Percentiles rank a stretch among this genome's conserved stretches.
Evolutionary conservation across 495 filamentous ascomycete species (phyloP).

Genomic region (Trichoderma asperelloides): DNA sequence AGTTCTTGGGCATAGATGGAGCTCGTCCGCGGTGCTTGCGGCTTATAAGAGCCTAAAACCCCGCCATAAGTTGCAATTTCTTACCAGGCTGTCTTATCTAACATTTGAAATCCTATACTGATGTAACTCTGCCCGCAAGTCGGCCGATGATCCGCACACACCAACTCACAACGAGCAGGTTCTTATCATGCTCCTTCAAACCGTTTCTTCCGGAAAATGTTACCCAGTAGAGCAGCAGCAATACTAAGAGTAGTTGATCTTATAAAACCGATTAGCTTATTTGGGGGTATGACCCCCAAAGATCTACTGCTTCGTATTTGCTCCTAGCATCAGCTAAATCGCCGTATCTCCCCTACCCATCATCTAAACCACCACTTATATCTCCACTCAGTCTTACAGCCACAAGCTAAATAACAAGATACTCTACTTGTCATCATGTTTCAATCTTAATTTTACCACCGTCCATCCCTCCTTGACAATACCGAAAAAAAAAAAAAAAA

Average conservation of each 20-base stretch:
- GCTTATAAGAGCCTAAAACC: too few species aligned
- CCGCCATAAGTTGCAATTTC: background rate
- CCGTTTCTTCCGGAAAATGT: too few species aligned
- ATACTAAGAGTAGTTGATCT: too few species aligned
- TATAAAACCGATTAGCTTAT: too few species aligned
- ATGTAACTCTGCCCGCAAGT: background rate
- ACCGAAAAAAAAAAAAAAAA: background rate
- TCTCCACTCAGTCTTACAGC: background rate
- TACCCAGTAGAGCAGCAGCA: too few species aligned
- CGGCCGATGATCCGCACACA: background rate
- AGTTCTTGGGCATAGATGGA: too few species aligned
- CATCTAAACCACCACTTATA: background rate
- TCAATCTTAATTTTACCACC: background rate
- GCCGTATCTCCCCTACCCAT: background rate
- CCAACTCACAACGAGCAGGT: background rate
- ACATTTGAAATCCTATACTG: too few species aligned
- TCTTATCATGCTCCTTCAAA: too few species aligned
- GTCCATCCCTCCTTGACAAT: background rate
- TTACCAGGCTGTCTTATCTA: background rate
- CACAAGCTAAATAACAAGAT: background rate
- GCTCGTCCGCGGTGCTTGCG: too few species aligned
- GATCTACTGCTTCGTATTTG: too few species aligned
- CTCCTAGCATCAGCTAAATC: too few species aligned
- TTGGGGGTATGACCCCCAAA: too few species aligned
- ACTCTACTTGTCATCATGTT: background rate